phyloP scores from a whole-genome alignment of 2,329 filamentous ascomycete species.

The Hysterium pulicare region DNA sequence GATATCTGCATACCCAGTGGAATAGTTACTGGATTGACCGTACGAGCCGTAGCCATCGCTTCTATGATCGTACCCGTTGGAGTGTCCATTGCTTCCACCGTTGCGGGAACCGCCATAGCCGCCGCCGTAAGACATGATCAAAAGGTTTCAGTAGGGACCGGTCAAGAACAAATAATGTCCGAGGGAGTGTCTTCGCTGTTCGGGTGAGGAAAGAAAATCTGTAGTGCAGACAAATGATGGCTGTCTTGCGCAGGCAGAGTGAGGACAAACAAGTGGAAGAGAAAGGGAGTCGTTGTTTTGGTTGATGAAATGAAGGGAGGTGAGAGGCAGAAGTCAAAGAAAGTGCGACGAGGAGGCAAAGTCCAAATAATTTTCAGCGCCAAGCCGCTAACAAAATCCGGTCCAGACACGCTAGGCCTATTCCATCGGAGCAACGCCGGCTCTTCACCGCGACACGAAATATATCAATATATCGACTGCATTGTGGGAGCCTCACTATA shows the following conservation, averaged over 20 bases:
- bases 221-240: constrained; percentile 2
- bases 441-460: too few species aligned
- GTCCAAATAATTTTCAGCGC: constrained; percentile 4
- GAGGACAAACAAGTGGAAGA: constrained; percentile 15
- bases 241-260: constrained; percentile 1
- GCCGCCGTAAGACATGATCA: constrained; percentile 67
- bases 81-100: constrained; percentile 49
- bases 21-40: constrained; percentile 46
- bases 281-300: constrained; percentile 15
- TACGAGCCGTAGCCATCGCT: constrained; percentile 45
- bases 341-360: constrained; percentile 4
- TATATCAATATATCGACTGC: too few species aligned
- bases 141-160: constrained; percentile 31
- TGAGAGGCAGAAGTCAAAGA: constrained; percentile 3
- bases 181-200: constrained; percentile 17
- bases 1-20: constrained; percentile 44
- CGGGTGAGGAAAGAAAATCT: not conserved
- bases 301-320: constrained; percentile 16
- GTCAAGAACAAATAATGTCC: constrained; percentile 20
- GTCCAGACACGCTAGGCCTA: too few species aligned
- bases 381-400: constrained; percentile 2
- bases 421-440: too few species aligned
- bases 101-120: constrained; percentile 41
- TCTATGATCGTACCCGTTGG: constrained; percentile 51
- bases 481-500: too few species aligned